Conservation (phyloP, 352 stramenopile genomes). For the Globisporangium carolinianum region DNA sequence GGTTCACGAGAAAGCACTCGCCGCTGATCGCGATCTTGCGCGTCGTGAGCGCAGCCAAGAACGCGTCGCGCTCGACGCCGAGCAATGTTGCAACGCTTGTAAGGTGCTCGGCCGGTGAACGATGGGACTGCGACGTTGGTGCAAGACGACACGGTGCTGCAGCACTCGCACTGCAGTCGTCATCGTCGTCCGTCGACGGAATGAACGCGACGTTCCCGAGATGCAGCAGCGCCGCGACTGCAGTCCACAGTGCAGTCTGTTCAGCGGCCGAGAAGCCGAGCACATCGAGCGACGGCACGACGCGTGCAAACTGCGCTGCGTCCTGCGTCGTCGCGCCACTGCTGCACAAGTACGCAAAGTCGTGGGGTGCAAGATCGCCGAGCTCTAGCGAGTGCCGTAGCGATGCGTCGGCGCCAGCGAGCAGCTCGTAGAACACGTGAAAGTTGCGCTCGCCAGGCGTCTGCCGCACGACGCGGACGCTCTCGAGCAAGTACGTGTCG, state of each 20-base stretch:
- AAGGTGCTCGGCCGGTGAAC: conserved; percentile 32
- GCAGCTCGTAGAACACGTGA: conserved; percentile 78
- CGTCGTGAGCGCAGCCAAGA: conserved; percentile 48
- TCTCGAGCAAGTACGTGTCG: conserved; percentile 92
- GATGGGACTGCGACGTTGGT: conserved; percentile 22
- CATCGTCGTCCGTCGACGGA: conserved; percentile 45
- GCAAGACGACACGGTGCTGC: conserved; percentile 33
- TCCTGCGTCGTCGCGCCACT: conserved; percentile 66
- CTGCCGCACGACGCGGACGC: conserved; percentile 83
- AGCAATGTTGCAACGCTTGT: conserved; percentile 35
- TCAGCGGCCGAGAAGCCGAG: conserved; percentile 63
- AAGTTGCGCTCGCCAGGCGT: conserved; percentile 70
- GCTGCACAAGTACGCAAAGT: conserved; percentile 67
- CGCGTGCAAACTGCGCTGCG: conserved; percentile 45
- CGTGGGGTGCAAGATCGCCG: conserved; percentile 21
- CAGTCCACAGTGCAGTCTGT: conserved; percentile 57
- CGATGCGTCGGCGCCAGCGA: conserved; percentile 41
- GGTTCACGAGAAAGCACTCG: conserved; percentile 58
- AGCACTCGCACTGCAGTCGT: conserved; percentile 28
- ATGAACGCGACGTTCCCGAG: conserved; percentile 78
- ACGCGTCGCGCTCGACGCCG: conserved; percentile 31
- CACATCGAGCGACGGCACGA: conserved; percentile 63
- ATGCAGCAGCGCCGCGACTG: conserved; percentile 69
- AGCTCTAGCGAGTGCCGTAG: conserved; percentile 40
- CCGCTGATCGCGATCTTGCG: conserved; percentile 67